Evolutionary conservation across 208 protist genomes (phyloP).

Genomic region (Trypanosoma cruzi): DNA sequence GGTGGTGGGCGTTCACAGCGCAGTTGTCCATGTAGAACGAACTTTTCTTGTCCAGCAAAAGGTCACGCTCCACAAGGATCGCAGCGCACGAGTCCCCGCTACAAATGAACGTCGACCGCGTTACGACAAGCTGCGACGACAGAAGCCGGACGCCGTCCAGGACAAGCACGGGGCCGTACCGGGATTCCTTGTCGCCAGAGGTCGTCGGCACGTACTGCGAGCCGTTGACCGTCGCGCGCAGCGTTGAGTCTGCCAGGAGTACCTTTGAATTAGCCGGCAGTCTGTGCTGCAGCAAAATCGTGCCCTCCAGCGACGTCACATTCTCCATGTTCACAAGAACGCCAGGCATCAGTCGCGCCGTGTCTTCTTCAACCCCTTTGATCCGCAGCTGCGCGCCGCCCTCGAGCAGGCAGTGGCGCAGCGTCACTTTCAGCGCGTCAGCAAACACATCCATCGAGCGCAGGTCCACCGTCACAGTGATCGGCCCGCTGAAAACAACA

Average conservation of each 20-base stretch:
- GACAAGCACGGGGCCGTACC: too few species aligned
- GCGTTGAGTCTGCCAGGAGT: slow-evolving; percentile 4
- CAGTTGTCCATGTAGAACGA: slow-evolving; percentile 27
- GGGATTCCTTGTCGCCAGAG: not conserved
- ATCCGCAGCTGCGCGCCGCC: slow-evolving; percentile 11
- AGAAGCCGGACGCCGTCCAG: too few species aligned
- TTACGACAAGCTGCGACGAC: too few species aligned
- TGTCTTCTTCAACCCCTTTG: not conserved
- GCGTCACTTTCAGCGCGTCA: too few species aligned
- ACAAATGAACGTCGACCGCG: too few species aligned
- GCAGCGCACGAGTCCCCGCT: too few species aligned
- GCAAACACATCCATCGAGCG: too few species aligned
- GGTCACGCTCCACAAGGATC: too few species aligned
- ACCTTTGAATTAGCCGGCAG: slow-evolving; percentile 3
- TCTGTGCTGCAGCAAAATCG: not conserved
- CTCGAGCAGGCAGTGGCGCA: slow-evolving; percentile 10
- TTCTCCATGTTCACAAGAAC: slow-evolving; percentile 7
- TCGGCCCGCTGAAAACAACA: too few species aligned
- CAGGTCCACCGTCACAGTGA: too few species aligned
- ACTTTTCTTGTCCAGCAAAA: too few species aligned
- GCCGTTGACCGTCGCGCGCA: not conserved
- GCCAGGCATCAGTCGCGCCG: not conserved
- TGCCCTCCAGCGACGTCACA: too few species aligned
- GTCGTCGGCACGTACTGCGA: slow-evolving; percentile 5
- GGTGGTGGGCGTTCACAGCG: not conserved